Percentiles rank a stretch among this genome's conserved stretches.
Conservation (phyloP, 176 grass and related monocot genomes). For the Paspalum notatum region DNA sequence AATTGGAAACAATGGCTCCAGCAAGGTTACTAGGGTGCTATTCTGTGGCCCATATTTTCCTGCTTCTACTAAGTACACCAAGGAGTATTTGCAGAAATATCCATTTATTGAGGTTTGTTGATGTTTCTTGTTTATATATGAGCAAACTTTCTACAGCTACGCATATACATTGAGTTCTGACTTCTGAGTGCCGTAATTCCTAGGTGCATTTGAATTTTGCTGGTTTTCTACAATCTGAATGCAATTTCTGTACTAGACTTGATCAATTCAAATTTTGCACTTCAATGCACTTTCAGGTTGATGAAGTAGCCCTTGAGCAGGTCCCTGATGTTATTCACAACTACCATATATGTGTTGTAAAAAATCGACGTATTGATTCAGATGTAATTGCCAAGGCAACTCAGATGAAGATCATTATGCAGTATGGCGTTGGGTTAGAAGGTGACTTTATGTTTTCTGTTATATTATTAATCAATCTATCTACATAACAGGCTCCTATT, state of each 20-base stretch:
- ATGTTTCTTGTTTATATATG: background rate
- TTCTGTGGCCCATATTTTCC: conserved; percentile 76
- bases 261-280: background rate
- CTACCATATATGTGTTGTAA: conserved; percentile 82
- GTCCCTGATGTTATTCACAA: conserved; percentile 75
- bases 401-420: conserved; percentile 89
- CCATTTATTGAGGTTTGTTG: conserved; percentile 74
- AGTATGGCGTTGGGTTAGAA: conserved; percentile 91
- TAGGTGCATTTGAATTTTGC: background rate
- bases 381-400: conserved; percentile 75
- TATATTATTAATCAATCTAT: conserved; percentile 16
- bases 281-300: conserved; percentile 62
- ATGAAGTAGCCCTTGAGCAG: conserved; percentile 65
- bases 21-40: conserved; percentile 59
- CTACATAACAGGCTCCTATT: background rate
- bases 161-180: background rate
- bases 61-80: conserved; percentile 65
- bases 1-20: conserved; percentile 13
- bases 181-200: background rate
- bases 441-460: conserved; percentile 45
- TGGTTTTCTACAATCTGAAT: background rate
- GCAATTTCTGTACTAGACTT: background rate
- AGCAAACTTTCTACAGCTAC: background rate
- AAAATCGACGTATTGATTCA: conserved; percentile 62
- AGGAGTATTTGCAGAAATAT: conserved; percentile 67